Evolutionary conservation across 2,329 filamentous ascomycete species (phyloP).

Genomic region (Lasiodiplodia sp.): DNA sequence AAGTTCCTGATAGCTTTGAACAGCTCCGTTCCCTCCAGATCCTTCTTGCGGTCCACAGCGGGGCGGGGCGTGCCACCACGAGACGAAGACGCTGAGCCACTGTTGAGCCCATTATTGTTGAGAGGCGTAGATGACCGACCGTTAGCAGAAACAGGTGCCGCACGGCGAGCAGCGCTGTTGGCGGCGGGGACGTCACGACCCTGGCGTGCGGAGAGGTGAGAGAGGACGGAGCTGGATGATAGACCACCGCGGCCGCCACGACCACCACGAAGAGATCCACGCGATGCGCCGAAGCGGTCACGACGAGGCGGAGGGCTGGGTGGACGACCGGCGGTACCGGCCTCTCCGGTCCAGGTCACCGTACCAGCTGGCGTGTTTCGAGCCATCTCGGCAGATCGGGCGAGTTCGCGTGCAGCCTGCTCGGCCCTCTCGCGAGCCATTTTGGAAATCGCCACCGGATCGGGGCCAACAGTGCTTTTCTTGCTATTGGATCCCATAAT

Average conservation of each 20-base stretch:
- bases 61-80: conserved; percentile 38
- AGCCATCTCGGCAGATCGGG: conserved; percentile 75
- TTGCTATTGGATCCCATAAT: conserved; percentile 67
- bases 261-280: conserved; percentile 34
- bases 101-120: conserved; percentile 28
- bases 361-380: conserved; percentile 78
- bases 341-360: conserved; percentile 91
- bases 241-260: conserved; percentile 47
- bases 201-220: conserved; percentile 53
- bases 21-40: conserved; percentile 53
- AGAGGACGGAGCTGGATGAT: conserved; percentile 51
- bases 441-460: conserved; percentile 77
- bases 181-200: conserved; percentile 34
- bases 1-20: conserved; percentile 73
- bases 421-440: conserved; percentile 83
- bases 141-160: conserved; percentile 29
- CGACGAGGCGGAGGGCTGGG: conserved; percentile 52
- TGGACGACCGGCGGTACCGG: conserved; percentile 78
- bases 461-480: conserved; percentile 73
- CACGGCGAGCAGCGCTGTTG: conserved; percentile 5
- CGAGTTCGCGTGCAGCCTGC: conserved; percentile 77
- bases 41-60: conserved; percentile 30
- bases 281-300: conserved; percentile 53
- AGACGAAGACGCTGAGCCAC: conserved; percentile 42
- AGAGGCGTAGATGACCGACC: neutral